These are phyloP conservation scores for Sarcodon sp. DNA, from an alignment of 768 basidiomycete species.

Conservation along the genomic window DNA sequence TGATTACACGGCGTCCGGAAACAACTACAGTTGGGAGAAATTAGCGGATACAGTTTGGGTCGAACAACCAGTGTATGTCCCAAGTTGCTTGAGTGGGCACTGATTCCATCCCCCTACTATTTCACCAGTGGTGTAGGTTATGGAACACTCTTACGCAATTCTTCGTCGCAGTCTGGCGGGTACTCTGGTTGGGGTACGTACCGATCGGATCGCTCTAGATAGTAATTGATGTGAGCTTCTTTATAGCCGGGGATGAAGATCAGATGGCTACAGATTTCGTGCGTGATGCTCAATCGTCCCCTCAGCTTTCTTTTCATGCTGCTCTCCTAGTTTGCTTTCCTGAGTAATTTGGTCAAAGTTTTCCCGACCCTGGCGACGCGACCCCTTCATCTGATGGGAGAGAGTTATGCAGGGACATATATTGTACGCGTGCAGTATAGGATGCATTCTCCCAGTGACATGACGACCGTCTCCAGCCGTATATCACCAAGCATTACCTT, in stretches of 20 bases:
- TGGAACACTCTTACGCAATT: too few species aligned
- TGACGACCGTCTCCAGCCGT: conserved; percentile 32
- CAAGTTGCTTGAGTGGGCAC: neutral
- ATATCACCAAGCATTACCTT: conserved; percentile 66
- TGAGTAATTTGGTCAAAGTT: conserved; percentile 58
- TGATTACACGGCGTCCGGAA: conserved; percentile 35
- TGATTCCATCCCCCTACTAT: neutral
- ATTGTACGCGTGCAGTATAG: conserved; percentile 30
- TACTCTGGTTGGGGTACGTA: conserved; percentile 25
- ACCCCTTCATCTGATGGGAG: conserved; percentile 57
- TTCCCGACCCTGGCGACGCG: conserved; percentile 58
- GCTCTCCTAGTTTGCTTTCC: conserved; percentile 47
- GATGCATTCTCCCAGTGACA: conserved; percentile 1
- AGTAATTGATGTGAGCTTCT: too few species aligned
- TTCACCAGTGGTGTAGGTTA: conserved; percentile 16
- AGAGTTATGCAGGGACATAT: conserved; percentile 66
- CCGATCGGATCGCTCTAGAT: too few species aligned
- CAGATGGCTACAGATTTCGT: conserved; percentile 45
- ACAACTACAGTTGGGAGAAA: conserved; percentile 44
- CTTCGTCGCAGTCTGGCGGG: too few species aligned
- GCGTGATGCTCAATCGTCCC: conserved; percentile 9
- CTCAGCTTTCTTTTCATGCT: neutral
- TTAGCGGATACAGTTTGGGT: conserved; percentile 62
- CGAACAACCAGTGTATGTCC: conserved; percentile 52
- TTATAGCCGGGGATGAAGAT: conserved; percentile 41